Conservation (phyloP, 2,329 filamentous ascomycete species). For the Botrytis squamosa region DNA sequence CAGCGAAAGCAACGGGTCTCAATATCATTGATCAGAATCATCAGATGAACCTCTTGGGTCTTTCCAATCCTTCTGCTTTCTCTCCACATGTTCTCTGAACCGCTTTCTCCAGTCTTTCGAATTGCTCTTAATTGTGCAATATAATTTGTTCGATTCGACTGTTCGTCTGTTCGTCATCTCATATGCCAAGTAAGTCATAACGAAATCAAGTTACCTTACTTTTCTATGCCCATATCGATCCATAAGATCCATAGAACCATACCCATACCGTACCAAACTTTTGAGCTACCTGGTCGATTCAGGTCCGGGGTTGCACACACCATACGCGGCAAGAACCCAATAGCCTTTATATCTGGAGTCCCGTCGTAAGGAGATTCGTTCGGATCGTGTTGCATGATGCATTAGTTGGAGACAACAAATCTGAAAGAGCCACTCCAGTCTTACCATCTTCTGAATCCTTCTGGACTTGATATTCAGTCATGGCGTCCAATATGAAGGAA, state of each 20-base stretch:
- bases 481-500: conserved; percentile 16
- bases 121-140: background rate
- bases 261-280: conserved; percentile 7
- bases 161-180: conserved; percentile 9
- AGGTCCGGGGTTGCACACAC: conserved; percentile 18
- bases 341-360: conserved; percentile 19
- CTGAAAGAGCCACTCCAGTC: conserved; percentile 11
- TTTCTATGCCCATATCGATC: background rate
- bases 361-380: conserved; percentile 19
- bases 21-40: conserved; percentile 14
- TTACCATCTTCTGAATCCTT: conserved; percentile 15
- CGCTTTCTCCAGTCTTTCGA: conserved; percentile 1
- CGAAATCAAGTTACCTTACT: conserved; percentile 17
- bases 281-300: conserved; percentile 9
- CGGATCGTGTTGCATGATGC: conserved; percentile 19
- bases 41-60: conserved; percentile 3
- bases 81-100: conserved; percentile 20
- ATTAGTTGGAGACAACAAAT: conserved; percentile 23
- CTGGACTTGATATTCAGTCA: conserved; percentile 12
- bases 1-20: conserved; percentile 12
- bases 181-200: conserved; percentile 13
- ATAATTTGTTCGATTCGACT: background rate
- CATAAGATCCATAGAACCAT: conserved; percentile 10
- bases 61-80: background rate
- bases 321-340: conserved; percentile 17